phyloP scores from a whole-genome alignment of 768 basidiomycete species.

The Boletus vinaceobasis region DNA sequence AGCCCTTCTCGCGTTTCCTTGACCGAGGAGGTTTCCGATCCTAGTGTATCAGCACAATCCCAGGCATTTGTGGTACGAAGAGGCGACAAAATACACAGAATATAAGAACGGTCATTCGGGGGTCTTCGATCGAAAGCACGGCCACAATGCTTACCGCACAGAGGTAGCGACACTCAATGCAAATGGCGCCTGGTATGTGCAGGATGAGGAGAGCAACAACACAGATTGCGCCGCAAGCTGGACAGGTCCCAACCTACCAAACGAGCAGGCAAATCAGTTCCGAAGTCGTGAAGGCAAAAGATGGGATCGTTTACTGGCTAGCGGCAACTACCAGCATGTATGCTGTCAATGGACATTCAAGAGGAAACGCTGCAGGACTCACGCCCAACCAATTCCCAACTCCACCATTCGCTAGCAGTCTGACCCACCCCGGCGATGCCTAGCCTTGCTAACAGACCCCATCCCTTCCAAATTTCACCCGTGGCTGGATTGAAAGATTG shows the following conservation, averaged over 20 bases:
- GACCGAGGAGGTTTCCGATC: constrained; percentile 87
- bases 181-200: constrained; percentile 81
- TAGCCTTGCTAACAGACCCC: constrained; percentile 67
- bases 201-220: constrained; percentile 69
- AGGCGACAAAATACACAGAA: neutral
- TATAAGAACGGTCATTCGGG: neutral
- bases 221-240: constrained; percentile 88
- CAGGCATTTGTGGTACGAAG: neutral
- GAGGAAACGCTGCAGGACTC: constrained; percentile 3
- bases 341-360: neutral
- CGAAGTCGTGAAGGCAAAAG: neutral
- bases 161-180: constrained; percentile 79
- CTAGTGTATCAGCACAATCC: constrained; percentile 33
- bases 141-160: constrained; percentile 56
- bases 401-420: constrained; percentile 94
- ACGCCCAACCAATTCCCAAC: constrained; percentile 81
- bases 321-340: constrained; percentile 41
- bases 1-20: constrained; percentile 71
- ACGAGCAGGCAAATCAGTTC: constrained; percentile 9
- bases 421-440: constrained; percentile 82
- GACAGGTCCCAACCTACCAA: constrained; percentile 66
- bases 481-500: constrained; percentile 46
- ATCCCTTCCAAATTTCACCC: constrained; percentile 57
- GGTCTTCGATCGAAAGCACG: neutral
- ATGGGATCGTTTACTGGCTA: constrained; percentile 39